Percentiles rank a stretch among this genome's conserved stretches.
phyloP scores from a whole-genome alignment of 2,329 filamentous ascomycete species.

The Arthroderma sp. region DNA sequence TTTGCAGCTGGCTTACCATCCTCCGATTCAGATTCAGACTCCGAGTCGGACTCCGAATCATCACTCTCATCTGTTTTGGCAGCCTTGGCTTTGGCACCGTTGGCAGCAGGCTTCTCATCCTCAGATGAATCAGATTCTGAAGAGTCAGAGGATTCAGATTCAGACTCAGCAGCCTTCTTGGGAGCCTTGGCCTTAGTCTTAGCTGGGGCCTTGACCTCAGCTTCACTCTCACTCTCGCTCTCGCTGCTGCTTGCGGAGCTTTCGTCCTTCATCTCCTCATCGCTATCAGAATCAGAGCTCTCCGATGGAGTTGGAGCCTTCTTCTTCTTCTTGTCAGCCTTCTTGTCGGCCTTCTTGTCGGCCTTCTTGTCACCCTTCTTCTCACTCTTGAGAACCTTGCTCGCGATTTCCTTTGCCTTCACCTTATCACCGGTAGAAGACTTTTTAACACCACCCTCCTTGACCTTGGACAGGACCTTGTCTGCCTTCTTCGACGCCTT shows the following conservation, averaged over 20 bases:
- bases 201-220: conserved; percentile 12
- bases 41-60: conserved; percentile 16
- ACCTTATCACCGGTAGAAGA: conserved; percentile 28
- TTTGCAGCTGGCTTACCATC: conserved; percentile 7
- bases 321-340: conserved; percentile 8
- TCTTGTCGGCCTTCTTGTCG: conserved; percentile 6
- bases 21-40: conserved; percentile 22
- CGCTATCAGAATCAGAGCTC: conserved; percentile 7
- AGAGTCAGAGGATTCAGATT: conserved; percentile 19
- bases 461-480: conserved; percentile 36
- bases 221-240: conserved; percentile 13
- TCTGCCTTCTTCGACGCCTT: conserved; percentile 26
- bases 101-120: conserved; percentile 14
- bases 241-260: conserved; percentile 7
- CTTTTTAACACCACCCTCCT: conserved; percentile 34
- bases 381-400: conserved; percentile 9
- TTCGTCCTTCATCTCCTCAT: conserved; percentile 5
- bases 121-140: conserved; percentile 17
- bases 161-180: conserved; percentile 15
- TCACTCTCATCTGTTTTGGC: conserved; percentile 11
- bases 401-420: conserved; percentile 18
- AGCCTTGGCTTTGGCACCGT: conserved; percentile 12
- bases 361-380: conserved; percentile 10
- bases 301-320: conserved; percentile 10
- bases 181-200: conserved; percentile 19